phyloP scores from a whole-genome alignment of 371 early-diverging fungal species.

The Apophysomyces ossiformis region DNA sequence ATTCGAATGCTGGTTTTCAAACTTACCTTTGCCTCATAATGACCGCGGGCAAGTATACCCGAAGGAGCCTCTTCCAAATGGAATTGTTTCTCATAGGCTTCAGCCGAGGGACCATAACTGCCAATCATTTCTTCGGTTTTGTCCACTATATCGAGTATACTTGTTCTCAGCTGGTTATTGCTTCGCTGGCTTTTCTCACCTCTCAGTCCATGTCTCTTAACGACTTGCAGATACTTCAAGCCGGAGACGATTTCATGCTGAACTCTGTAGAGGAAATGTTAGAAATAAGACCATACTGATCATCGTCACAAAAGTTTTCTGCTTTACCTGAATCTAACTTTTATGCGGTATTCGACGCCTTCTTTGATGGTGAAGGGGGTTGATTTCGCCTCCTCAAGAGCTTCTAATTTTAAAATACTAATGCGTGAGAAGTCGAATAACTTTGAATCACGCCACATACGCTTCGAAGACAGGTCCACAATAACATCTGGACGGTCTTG shows the following conservation, averaged over 20 bases:
- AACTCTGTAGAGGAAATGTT: conserved; percentile 49
- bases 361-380: conserved; percentile 89
- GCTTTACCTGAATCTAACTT: conserved; percentile 77
- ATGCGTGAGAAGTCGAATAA: conserved; percentile 1
- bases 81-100: conserved; percentile 83
- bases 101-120: conserved; percentile 82
- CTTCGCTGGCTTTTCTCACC: conserved; percentile 35
- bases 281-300: background rate
- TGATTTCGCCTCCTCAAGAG: conserved; percentile 63
- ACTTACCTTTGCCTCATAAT: conserved; percentile 74
- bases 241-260: conserved; percentile 93
- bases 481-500: conserved; percentile 78
- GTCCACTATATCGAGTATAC: conserved; percentile 66
- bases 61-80: conserved; percentile 81
- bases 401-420: conserved; percentile 23
- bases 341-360: conserved; percentile 88
- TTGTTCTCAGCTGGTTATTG: background rate
- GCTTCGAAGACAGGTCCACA: conserved; percentile 77
- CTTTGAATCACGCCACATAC: conserved; percentile 37
- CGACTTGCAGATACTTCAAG: conserved; percentile 88
- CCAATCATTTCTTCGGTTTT: conserved; percentile 93
- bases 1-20: too few relatives aligned
- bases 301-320: background rate
- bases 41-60: conserved; percentile 89
- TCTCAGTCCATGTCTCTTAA: conserved; percentile 81